Evolutionary conservation across 2,329 filamentous ascomycete species (phyloP).

Genomic region (Colletotrichum somersetense): DNA sequence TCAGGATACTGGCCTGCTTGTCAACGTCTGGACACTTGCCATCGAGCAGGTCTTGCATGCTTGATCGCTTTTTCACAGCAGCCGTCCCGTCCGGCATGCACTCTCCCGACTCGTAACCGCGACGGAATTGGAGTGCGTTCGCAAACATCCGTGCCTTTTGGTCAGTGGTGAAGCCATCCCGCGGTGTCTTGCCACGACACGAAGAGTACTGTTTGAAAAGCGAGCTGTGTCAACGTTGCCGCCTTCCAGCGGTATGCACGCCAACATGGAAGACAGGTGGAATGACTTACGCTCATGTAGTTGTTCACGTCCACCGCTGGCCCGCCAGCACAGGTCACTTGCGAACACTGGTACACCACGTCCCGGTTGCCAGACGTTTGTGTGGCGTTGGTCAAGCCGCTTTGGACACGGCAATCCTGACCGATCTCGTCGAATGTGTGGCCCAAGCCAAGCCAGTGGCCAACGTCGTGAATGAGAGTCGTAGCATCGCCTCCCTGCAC

Average conservation of each 20-base stretch:
- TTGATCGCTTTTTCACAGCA: slow-evolving; percentile 39
- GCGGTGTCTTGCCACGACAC: slow-evolving; percentile 38
- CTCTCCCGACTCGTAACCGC: slow-evolving; percentile 43
- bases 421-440: slow-evolving; percentile 37
- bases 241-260: background rate
- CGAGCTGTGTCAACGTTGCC: background rate
- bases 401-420: slow-evolving; percentile 39
- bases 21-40: slow-evolving; percentile 43
- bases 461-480: slow-evolving; percentile 48
- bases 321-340: slow-evolving; percentile 36
- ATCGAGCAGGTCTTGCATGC: slow-evolving; percentile 46
- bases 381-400: slow-evolving; percentile 43
- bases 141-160: slow-evolving; percentile 46
- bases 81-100: slow-evolving; percentile 40
- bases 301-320: slow-evolving; percentile 41
- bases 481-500: slow-evolving; percentile 40
- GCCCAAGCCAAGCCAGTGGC: slow-evolving; percentile 42
- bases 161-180: slow-evolving; percentile 44
- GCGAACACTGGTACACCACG: slow-evolving; percentile 41
- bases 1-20: slow-evolving; percentile 33
- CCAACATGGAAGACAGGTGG: background rate
- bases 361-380: slow-evolving; percentile 40
- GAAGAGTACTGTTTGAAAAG: slow-evolving; percentile 27
- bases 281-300: slow-evolving; percentile 44
- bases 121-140: slow-evolving; percentile 44